Evolutionary conservation across 1,139 yeast genomes (phyloP).

Genomic region (Nadsonia starkeyi-henricii): DNA sequence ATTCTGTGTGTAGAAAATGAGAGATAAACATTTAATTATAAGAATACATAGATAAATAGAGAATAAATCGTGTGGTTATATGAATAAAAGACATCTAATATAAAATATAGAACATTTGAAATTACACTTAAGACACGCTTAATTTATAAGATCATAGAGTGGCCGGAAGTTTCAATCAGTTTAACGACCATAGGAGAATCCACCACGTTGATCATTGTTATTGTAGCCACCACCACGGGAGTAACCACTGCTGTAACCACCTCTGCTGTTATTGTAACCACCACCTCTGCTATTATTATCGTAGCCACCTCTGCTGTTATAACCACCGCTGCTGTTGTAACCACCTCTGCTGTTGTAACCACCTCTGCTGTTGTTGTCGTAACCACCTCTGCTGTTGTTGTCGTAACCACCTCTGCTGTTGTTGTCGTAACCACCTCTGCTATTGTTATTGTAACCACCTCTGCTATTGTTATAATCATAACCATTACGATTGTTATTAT

Average conservation of each 20-base stretch:
- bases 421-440: slow-evolving; percentile 7
- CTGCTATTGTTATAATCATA: slow-evolving; percentile 5
- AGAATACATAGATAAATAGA: no score
- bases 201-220: neutral
- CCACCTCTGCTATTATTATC: slow-evolving; percentile 5
- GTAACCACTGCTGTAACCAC: slow-evolving; percentile 6
- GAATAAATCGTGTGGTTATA: no score
- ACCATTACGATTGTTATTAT: slow-evolving; percentile 7
- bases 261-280: slow-evolving; percentile 3
- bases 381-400: slow-evolving; percentile 8
- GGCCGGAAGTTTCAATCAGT: neutral
- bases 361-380: slow-evolving; percentile 8
- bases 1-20: no score
- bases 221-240: slow-evolving; percentile 6
- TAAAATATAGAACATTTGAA: no score
- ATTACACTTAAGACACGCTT: no score
- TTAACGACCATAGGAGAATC: neutral
- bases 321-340: slow-evolving; percentile 3
- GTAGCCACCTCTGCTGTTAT: slow-evolving; percentile 6
- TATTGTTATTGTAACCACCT: slow-evolving; percentile 6
- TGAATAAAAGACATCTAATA: no score
- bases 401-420: slow-evolving; percentile 5
- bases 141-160: no score
- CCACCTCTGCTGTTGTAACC: slow-evolving; percentile 2
- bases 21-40: no score